A percentile compares a stretch with the other conserved stretches of the same genome.
Conservation (phyloP, 2,329 filamentous ascomycete genomes). For the Tolypocladium guangdongense region DNA sequence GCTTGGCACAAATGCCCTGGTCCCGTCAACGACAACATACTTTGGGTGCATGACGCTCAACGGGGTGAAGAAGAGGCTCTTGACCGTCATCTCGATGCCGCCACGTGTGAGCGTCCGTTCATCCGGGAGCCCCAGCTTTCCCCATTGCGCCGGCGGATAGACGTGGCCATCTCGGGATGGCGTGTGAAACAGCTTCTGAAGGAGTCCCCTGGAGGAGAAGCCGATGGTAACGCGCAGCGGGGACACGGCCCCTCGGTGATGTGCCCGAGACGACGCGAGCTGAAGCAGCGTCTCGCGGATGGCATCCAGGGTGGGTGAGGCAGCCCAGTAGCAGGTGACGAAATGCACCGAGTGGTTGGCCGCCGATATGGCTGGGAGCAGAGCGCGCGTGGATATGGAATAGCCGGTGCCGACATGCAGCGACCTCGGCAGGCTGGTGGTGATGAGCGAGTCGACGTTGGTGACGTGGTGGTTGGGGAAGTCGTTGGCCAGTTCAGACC, state of each 20-base stretch:
- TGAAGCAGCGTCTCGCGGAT: conserved; percentile 46
- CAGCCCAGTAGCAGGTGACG: conserved; percentile 75
- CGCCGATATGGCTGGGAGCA: conserved; percentile 49
- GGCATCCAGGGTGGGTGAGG: conserved; percentile 47
- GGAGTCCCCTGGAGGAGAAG: conserved; percentile 61
- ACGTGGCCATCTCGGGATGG: conserved; percentile 48
- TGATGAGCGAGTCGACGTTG: conserved; percentile 35
- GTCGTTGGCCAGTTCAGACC: conserved; percentile 25
- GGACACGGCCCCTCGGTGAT: conserved; percentile 10
- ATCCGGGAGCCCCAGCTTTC: conserved; percentile 52
- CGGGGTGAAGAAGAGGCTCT: conserved; percentile 68
- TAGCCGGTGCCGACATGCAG: conserved; percentile 48
- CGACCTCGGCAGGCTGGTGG: conserved; percentile 32
- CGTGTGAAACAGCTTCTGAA: conserved; percentile 67
- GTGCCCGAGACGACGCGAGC: conserved; percentile 38
- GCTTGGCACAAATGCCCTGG: conserved; percentile 58
- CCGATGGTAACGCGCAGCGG: conserved; percentile 57
- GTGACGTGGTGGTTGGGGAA: conserved; percentile 37
- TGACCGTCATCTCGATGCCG: conserved; percentile 58
- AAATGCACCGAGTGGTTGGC: conserved; percentile 59
- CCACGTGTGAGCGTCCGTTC: conserved; percentile 37
- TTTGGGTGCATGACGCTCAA: conserved; percentile 87
- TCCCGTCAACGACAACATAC: conserved; percentile 63
- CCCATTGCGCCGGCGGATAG: conserved; percentile 52
- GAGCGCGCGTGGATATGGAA: conserved; percentile 39